Percentiles rank a stretch among this genome's conserved stretches.
phyloP scores from a whole-genome alignment of 2,329 filamentous ascomycete genomes.

The Furcasterigmium sp. region DNA sequence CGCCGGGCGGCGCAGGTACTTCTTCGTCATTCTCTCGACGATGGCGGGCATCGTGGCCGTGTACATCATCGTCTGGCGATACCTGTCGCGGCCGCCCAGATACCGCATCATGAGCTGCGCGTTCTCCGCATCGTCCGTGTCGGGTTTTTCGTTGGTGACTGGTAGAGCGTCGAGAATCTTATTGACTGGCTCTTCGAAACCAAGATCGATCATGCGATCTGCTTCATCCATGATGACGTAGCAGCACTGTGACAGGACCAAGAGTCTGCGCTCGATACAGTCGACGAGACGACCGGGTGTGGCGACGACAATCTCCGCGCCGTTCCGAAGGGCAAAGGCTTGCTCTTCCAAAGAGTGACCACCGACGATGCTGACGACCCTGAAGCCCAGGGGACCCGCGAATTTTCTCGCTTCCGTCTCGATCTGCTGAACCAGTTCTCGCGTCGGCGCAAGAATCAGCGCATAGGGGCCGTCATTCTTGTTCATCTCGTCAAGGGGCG shows the following conservation, averaged over 20 bases:
- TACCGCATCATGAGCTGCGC: conserved; percentile 77
- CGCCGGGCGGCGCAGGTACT: conserved; percentile 88
- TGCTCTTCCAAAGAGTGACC: conserved; percentile 94
- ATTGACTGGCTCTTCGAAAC: conserved; percentile 96
- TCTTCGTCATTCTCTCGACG: conserved; percentile 93
- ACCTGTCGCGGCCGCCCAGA: conserved; percentile 69
- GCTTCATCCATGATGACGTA: conserved; percentile 99
- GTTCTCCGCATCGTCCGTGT: conserved; percentile 87
- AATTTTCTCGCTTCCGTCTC: conserved; percentile 93
- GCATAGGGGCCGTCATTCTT: conserved; percentile 96
- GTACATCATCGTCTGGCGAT: conserved; percentile 99
- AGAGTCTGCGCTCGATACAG: conserved; percentile 86
- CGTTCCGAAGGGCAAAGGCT: conserved; percentile 81
- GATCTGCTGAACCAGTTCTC: conserved; percentile 96
- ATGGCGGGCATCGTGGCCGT: conserved; percentile 94
- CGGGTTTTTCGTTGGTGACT: conserved; percentile 89
- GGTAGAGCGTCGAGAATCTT: conserved; percentile 95
- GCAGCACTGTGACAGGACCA: conserved; percentile 93
- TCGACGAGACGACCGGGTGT: conserved; percentile 95
- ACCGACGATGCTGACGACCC: conserved; percentile 95
- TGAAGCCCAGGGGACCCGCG: conserved; percentile 84
- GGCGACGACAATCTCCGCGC: conserved; percentile 97
- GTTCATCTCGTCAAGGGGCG: conserved; percentile 75
- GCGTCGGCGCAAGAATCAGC: conserved; percentile 93
- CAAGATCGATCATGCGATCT: conserved; percentile 97